These are phyloP conservation scores for Hanseniaspora occidentalis DNA, from an alignment of 805 yeast species.

Conservation along the genomic window DNA sequence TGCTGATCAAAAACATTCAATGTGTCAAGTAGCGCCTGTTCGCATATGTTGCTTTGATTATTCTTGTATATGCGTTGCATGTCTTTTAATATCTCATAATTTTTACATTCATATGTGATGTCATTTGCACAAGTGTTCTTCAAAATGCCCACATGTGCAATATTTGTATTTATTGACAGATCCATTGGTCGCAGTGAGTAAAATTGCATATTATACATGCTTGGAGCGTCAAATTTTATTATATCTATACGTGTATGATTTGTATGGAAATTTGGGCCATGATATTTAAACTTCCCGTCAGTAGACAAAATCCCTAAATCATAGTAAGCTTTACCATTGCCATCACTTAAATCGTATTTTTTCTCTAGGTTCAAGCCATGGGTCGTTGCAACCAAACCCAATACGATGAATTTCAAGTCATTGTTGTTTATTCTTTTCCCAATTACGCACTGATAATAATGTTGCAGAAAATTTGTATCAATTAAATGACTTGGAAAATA, in stretches of 20 bases:
- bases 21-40: neutral
- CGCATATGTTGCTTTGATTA: constrained; percentile 7
- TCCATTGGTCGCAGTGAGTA: constrained; percentile 59
- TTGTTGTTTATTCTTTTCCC: too few species aligned
- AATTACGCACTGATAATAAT: too few species aligned
- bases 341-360: too few species aligned
- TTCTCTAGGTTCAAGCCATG: too few species aligned
- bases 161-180: neutral
- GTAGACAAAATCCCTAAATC: too few species aligned
- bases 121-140: constrained; percentile 35
- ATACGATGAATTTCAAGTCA: too few species aligned
- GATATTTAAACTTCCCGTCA: too few species aligned
- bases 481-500: too few species aligned
- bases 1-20: neutral
- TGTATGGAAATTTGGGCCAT: too few species aligned
- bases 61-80: constrained; percentile 13
- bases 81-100: constrained; percentile 8
- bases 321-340: too few species aligned
- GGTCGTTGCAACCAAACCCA: too few species aligned
- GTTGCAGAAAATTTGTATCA: too few species aligned
- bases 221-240: constrained; percentile 60
- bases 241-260: constrained; percentile 18
- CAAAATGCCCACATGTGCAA: neutral
- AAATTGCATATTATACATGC: constrained; percentile 58
- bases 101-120: constrained; percentile 18